Conservation (phyloP, 768 basidiomycete species). For the Mrakia blollopis region DNA sequence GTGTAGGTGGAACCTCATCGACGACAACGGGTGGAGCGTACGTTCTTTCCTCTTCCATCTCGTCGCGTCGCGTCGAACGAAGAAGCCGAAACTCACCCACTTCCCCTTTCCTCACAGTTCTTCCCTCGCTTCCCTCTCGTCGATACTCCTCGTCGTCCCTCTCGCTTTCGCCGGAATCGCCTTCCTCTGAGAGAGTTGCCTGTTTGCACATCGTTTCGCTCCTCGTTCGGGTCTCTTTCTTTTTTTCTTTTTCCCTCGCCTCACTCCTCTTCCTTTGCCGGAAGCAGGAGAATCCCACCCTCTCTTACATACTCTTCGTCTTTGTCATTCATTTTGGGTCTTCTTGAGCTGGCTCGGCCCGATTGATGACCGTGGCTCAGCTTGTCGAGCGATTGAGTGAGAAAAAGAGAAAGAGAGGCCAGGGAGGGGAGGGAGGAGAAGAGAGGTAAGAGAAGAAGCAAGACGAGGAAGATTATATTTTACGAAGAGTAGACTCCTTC, state of each 20-base stretch:
- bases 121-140: constrained; percentile 13
- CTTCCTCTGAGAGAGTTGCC: not conserved
- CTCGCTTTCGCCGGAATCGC: constrained; percentile 1
- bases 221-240: not conserved
- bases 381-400: not conserved
- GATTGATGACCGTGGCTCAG: not conserved
- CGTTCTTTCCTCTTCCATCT: not conserved
- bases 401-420: not conserved
- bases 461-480: not conserved
- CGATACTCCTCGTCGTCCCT: constrained; percentile 6
- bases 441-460: not conserved
- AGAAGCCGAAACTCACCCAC: not conserved
- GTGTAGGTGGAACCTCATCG: not conserved
- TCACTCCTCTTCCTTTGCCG: not conserved
- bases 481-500: too few species aligned
- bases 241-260: not conserved
- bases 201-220: not conserved
- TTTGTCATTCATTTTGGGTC: not conserved
- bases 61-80: not conserved
- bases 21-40: not conserved
- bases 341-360: not conserved
- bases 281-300: not conserved
- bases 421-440: not conserved
- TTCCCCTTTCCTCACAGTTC: not conserved
- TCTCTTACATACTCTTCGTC: not conserved